Evolutionary conservation across 106 monocot species (phyloP), one percentile per base, ranked within the genome.

Genomic region (Agapanthus africanus): DNA sequence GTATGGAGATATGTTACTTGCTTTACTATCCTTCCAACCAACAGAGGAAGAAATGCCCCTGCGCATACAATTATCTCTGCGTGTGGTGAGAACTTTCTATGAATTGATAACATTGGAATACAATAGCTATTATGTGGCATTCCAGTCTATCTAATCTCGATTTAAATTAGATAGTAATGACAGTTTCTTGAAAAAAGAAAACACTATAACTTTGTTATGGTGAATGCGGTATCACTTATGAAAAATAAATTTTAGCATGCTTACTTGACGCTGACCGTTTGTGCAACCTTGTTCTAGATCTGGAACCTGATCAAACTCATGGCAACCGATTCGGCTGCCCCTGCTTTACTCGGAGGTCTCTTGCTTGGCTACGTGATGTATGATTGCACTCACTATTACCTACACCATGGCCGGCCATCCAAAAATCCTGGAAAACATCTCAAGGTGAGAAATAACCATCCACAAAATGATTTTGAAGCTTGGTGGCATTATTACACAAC

Each of bases 301-400:
- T 94, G 79, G 70, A 81, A 78, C 54, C 38, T 94, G 63, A 69
- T 91, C 37, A 85, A 57, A 22, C 71, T 87, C 46, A 13, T 88
- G 4, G 42, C 94, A 30, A 81, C 79, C 2, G 81, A 84, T 25
- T 39, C 88, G 3, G 75, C 73, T 7, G 50, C 85, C 26, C 94
- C 91, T 37, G 90, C 83, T 0, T 56, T 95, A 50, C 88, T 95
- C 57, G 90, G 78, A 39, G 94, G 94, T 62, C 80, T 87, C 35
- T 69, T 95, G 41, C 54, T 95, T 38, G 94, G 95, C 40, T 95
- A 95, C 70, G 95, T 95, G 67, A 76, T 88, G 40, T 95, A 95
- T 65, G 95, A 95, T 42, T 95, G 95, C 76, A 95, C 88, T 23
- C 95, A 91, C 61, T 95, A 95, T 65, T 95, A 95, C 63, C 73